Percentiles rank a stretch among this genome's conserved stretches.
Evolutionary conservation across 78 protist genomes (phyloP).

Genomic region (slime mould (Dictyostelium discoideum)): DNA sequence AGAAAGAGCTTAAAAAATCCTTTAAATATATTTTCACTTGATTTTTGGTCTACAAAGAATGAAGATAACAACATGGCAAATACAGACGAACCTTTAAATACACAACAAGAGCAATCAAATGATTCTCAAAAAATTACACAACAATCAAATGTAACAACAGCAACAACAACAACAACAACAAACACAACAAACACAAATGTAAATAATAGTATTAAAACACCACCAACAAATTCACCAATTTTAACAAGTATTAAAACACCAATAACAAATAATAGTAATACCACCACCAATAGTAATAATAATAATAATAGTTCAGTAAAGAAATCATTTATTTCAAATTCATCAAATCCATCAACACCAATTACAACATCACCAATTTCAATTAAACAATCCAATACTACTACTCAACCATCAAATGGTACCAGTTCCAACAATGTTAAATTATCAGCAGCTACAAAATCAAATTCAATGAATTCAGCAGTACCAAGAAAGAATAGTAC

Average conservation of each 20-base stretch:
- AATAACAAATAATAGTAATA: not conserved
- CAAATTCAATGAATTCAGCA: not conserved
- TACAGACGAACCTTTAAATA: not conserved
- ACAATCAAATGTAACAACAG: not conserved
- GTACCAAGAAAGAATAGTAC: not conserved
- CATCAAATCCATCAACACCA: constrained; percentile 4
- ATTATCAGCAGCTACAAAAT: constrained; percentile 3
- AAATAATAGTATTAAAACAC: constrained; percentile 2
- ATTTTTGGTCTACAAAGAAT: constrained; percentile 17
- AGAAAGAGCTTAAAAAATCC: constrained; percentile 49
- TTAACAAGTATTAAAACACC: not conserved
- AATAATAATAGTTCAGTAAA: not conserved
- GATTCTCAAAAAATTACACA: not conserved
- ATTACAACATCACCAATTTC: constrained; percentile 20
- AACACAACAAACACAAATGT: not conserved
- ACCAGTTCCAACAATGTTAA: not conserved
- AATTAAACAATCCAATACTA: not conserved
- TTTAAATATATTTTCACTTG: constrained; percentile 29
- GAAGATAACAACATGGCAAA: not conserved
- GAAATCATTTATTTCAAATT: constrained; percentile 26
- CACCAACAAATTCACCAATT: constrained; percentile 1
- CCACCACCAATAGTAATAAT: not conserved
- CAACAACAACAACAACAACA: constrained; percentile 1
- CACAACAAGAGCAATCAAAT: not conserved
- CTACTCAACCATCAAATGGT: not conserved